phyloP scores from a whole-genome alignment of 441 rosid species.

The Corymbia citriodora region DNA sequence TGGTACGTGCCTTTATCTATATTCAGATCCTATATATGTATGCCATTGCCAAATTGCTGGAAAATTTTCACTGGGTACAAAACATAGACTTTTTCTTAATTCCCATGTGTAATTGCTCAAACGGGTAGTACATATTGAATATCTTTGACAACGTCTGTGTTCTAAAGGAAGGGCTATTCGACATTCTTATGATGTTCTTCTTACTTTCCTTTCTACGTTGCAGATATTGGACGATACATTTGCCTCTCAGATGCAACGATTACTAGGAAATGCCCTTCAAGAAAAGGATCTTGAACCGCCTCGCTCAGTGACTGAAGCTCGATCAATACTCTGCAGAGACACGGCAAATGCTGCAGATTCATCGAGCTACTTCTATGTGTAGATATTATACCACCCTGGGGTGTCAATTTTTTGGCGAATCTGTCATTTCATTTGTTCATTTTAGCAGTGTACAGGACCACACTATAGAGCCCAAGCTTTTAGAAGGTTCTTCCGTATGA shows the following conservation, averaged over 20 bases:
- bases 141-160: not conserved
- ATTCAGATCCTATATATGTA: not conserved
- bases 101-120: not conserved
- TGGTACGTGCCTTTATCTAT: constrained; percentile 42
- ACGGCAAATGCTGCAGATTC: constrained; percentile 52
- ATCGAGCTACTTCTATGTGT: constrained; percentile 66
- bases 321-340: constrained; percentile 93
- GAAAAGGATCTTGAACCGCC: constrained; percentile 91
- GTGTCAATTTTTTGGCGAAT: not conserved
- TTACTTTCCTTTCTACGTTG: not conserved
- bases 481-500: not conserved
- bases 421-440: not conserved
- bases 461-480: not conserved
- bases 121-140: not conserved
- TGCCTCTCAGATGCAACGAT: constrained; percentile 88
- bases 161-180: not conserved
- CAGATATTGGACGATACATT: constrained; percentile 90
- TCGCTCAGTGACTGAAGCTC: constrained; percentile 88
- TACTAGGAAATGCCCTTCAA: constrained; percentile 74
- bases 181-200: not conserved
- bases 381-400: not conserved
- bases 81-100: not conserved
- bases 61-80: not conserved
- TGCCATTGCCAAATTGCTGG: not conserved
- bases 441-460: not conserved